Evolutionary conservation across 129 eudicot species (phyloP), one percentile per base, ranked within the genome.

Genomic region (Solidago caesia): DNA sequence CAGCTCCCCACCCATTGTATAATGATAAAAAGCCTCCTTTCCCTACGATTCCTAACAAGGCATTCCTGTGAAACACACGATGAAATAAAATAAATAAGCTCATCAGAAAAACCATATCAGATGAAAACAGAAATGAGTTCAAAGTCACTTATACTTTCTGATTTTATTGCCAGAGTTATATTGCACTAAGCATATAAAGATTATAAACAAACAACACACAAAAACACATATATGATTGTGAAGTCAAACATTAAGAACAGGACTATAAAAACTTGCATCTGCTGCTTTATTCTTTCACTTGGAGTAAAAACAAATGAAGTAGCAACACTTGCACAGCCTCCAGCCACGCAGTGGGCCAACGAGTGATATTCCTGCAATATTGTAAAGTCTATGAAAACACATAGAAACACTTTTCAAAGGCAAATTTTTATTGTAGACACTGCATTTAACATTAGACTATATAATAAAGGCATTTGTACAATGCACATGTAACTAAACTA

Each of bases 1-100:
- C 99, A 63, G 99, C 99, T 74, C 96, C 89, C 99, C 99, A 94
- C 73, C 99, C 99, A 85, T 93, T 77, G 56, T 94, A 94, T 61
- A 94, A 75, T 12, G 99, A 94, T 56, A 79, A 71, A 58, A 94
- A 74, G 62, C 97, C 99, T 12, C 99, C 97, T 75, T 79, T 94
- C 43, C 80, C 77, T 43, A 88, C 73, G 57, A 88, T 84, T 79
- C 85, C 87, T 70, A 73, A 56, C 5, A 87, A 76, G 0, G 96
- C 99, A 77, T 78, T 85, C 99, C 99, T 94, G 85, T 26, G 63
- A 75, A 42, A 43, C 45, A 73, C 52, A 45, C 52, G 29, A 26
- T 39, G 42, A 33, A 47, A 25, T 6, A 25, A 12, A 13, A 44
- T 4, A 59, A 15, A 46, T 59, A 41, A 42, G 46, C 33, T 63